Evolutionary conservation across 345 rosid genomes (phyloP).

Genomic region (Lepidium aucheri): DNA sequence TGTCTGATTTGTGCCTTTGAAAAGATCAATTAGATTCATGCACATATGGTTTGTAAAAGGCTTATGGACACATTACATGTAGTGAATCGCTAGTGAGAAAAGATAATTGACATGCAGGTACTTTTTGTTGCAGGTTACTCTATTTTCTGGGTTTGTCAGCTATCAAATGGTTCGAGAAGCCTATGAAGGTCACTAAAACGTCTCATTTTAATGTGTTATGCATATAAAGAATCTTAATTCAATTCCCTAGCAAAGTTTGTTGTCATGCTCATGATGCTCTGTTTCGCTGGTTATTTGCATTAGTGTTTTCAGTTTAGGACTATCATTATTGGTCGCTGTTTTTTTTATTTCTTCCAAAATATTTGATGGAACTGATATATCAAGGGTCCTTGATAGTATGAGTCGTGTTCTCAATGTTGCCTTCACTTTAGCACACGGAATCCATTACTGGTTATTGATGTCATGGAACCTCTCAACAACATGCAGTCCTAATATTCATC

Average conservation of each 20-base stretch:
- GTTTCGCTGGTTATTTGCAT: neutral
- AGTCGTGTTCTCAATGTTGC: neutral
- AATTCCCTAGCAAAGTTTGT: neutral
- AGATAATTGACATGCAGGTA: neutral
- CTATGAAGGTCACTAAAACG: conserved; percentile 57
- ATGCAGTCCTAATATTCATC: neutral
- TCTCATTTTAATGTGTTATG: neutral
- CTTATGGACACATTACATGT: neutral
- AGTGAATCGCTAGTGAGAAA: neutral
- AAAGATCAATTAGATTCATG: neutral
- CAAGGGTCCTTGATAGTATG: neutral
- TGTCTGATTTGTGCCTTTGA: neutral
- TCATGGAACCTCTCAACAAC: conserved; percentile 3
- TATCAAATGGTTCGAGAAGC: conserved; percentile 99
- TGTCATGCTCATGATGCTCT: neutral
- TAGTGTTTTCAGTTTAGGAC: neutral
- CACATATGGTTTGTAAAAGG: neutral
- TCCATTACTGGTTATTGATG: neutral
- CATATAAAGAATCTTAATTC: neutral
- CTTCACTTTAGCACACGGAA: neutral
- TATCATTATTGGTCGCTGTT: neutral
- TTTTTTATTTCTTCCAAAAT: neutral
- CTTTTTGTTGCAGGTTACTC: conserved; percentile 69
- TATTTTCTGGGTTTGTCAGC: conserved; percentile 98
- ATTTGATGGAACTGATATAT: neutral